Evolutionary conservation across 441 rosid species (phyloP).

Genomic region (Daphne laureola): DNA sequence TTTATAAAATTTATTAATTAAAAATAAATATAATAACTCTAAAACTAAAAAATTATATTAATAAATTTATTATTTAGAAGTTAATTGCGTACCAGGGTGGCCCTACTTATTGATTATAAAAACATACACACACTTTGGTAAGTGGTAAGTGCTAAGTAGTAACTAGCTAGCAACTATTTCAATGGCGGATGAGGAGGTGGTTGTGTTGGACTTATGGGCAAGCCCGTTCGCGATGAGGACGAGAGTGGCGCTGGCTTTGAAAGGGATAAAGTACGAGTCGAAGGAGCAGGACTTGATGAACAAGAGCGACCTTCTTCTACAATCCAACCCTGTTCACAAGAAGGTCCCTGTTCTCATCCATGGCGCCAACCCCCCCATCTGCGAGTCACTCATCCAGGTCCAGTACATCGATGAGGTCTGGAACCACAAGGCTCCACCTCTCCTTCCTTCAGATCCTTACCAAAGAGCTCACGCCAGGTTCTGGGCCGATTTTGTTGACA

Average conservation of each 20-base stretch:
- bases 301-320: constrained; percentile 25
- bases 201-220: constrained; percentile 28
- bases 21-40: no score
- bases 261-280: constrained; percentile 24
- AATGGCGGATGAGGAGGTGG: constrained; percentile 24
- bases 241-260: constrained; percentile 27
- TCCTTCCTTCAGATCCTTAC: constrained; percentile 36
- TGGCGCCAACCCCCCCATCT: constrained; percentile 27
- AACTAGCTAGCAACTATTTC: no score
- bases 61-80: no score
- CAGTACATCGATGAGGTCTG: constrained; percentile 36
- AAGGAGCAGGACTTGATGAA: constrained; percentile 24
- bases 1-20: no score
- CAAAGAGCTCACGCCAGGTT: constrained; percentile 27
- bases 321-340: constrained; percentile 33
- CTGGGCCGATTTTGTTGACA: constrained; percentile 36
- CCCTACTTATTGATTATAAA: no score
- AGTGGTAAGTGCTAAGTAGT: no score
- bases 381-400: constrained; percentile 24
- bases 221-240: constrained; percentile 31
- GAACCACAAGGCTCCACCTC: constrained; percentile 27
- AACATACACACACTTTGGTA: no score
- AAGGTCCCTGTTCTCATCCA: constrained; percentile 33
- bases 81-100: no score
- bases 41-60: no score